These are phyloP conservation scores for Aspergillus spinulosporus DNA, from an alignment of 2,329 filamentous ascomycete species.

Conservation along the genomic window DNA sequence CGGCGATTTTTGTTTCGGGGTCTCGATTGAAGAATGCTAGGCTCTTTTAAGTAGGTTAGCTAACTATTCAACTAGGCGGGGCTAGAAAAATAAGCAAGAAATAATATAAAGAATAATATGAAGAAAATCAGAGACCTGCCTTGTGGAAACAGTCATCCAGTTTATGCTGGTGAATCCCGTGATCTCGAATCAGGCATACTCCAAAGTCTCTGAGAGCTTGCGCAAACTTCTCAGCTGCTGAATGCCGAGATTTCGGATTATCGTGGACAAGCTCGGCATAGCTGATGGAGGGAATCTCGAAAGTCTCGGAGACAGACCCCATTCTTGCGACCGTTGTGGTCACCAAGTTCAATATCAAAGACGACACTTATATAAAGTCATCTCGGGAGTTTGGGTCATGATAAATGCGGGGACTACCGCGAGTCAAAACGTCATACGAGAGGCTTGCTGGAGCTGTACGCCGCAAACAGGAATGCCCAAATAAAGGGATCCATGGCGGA, in stretches of 20 bases:
- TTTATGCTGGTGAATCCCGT: slow-evolving; percentile 46
- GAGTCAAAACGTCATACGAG: too few species aligned
- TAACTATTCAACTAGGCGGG: neutral
- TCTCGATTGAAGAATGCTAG: neutral
- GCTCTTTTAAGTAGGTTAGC: neutral
- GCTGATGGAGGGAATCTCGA: neutral
- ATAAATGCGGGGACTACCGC: too few species aligned
- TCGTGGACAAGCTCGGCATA: neutral
- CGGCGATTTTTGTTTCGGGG: neutral
- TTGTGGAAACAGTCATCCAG: slow-evolving; percentile 51
- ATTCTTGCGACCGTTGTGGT: too few species aligned
- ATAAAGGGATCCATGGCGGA: too few species aligned
- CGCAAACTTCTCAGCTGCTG: neutral
- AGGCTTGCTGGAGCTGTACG: too few species aligned
- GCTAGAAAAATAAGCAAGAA: too few species aligned
- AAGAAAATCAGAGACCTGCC: slow-evolving; percentile 27
- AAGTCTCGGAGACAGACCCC: too few species aligned
- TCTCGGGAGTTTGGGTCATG: too few species aligned
- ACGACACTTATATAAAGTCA: too few species aligned
- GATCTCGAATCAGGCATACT: slow-evolving; percentile 7
- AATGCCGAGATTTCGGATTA: neutral
- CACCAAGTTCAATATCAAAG: too few species aligned
- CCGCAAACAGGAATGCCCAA: too few species aligned
- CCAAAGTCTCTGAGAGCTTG: slow-evolving; percentile 20
- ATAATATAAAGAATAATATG: too few species aligned